Conservation (phyloP, 768 basidiomycete species). For the Mycena polygramma region DNA sequence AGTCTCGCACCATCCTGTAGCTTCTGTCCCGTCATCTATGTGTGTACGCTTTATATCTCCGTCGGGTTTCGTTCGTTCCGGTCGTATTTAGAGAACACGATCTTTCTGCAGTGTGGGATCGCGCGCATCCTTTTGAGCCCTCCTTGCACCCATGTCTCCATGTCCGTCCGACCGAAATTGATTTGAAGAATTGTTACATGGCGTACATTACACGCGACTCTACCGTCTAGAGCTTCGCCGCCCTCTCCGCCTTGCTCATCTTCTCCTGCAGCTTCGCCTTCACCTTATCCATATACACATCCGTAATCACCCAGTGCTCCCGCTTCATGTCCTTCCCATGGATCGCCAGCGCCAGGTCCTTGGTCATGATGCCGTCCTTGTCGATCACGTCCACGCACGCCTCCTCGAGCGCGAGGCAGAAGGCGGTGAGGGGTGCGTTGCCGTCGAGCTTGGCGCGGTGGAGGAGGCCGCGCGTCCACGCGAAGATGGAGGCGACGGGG, state of each 20-base stretch:
- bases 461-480: constrained; percentile 96
- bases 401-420: constrained; percentile 85
- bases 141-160: no score
- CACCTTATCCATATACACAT: constrained; percentile 93
- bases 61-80: neutral
- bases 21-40: constrained; percentile 11
- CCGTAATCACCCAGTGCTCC: constrained; percentile 97
- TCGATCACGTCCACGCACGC: constrained; percentile 95
- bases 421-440: constrained; percentile 79
- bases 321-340: constrained; percentile 92
- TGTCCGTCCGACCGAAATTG: no score
- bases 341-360: constrained; percentile 95
- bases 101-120: neutral
- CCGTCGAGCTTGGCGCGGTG: constrained; percentile 94
- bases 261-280: constrained; percentile 55
- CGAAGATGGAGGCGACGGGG: constrained; percentile 98
- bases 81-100: constrained; percentile 26
- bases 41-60: constrained; percentile 29
- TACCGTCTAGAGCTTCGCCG: constrained; percentile 20
- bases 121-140: no score
- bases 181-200: neutral
- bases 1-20: constrained; percentile 14
- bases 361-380: constrained; percentile 93
- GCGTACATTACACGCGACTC: neutral
- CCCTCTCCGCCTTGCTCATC: neutral